These are phyloP conservation scores for Pholiota microspora DNA, from an alignment of 768 basidiomycete species.

Conservation along the genomic window DNA sequence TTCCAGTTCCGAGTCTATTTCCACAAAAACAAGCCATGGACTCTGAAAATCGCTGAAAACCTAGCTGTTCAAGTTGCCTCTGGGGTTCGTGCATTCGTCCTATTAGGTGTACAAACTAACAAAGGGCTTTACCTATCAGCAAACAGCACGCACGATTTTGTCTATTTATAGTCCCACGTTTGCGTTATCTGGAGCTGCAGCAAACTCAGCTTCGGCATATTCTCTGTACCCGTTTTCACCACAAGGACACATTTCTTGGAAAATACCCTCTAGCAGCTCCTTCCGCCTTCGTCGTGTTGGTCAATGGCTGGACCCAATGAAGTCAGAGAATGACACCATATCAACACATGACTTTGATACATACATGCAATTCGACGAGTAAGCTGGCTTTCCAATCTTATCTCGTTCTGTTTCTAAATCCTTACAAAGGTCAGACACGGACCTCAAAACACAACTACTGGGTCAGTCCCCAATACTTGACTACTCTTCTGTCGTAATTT, in stretches of 20 bases:
- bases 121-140: background rate
- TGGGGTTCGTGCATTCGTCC: conserved; percentile 38
- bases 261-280: conserved; percentile 36
- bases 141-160: background rate
- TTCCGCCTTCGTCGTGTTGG: conserved; percentile 65
- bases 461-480: background rate
- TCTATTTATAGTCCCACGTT: background rate
- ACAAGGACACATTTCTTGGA: conserved; percentile 48
- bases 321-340: background rate
- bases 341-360: background rate
- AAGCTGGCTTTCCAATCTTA: background rate
- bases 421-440: background rate
- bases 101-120: background rate
- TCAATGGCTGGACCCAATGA: conserved; percentile 45
- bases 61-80: conserved; percentile 49
- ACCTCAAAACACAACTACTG: background rate
- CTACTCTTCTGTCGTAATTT: conserved; percentile 4
- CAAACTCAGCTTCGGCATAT: conserved; percentile 36
- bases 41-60: conserved; percentile 46
- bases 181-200: background rate
- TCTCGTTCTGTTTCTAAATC: background rate
- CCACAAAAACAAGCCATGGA: conserved; percentile 31
- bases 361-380: background rate
- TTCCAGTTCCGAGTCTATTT: conserved; percentile 29
- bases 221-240: conserved; percentile 69